Percentiles rank a stretch among this genome's conserved stretches.
These are phyloP conservation scores for Cyclanthera cordifolia DNA, from an alignment of 306 rosid genomes.

Conservation along the genomic window DNA sequence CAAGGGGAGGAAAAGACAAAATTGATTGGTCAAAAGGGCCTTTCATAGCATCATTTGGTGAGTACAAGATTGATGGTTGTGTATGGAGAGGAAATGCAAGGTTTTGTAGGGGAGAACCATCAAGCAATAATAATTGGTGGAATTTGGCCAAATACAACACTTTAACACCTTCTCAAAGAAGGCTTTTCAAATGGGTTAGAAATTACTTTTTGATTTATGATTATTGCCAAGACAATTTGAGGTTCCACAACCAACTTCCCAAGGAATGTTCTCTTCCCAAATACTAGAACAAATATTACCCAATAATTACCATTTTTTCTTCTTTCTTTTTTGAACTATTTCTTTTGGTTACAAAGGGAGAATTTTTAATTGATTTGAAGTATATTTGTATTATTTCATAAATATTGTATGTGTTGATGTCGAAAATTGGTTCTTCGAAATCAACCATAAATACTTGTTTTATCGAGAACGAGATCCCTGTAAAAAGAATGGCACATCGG, in stretches of 20 bases:
- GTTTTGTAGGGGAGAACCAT: constrained; percentile 50
- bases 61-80: constrained; percentile 65
- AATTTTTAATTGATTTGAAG: no score
- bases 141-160: constrained; percentile 36
- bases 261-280: constrained; percentile 79
- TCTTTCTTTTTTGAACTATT: not conserved
- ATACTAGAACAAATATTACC: constrained; percentile 34
- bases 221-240: constrained; percentile 51
- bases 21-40: constrained; percentile 80
- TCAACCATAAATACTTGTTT: no score
- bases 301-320: not conserved
- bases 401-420: no score
- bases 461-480: no score
- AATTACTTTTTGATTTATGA: constrained; percentile 67
- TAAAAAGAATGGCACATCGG: no score
- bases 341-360: no score
- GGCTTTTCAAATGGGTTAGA: constrained; percentile 76
- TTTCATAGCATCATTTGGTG: constrained; percentile 52
- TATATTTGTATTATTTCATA: no score
- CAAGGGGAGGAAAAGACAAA: constrained; percentile 76
- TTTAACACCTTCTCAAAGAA: constrained; percentile 41
- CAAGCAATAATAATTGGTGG: constrained; percentile 69
- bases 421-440: no score
- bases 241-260: constrained; percentile 71
- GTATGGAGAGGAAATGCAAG: constrained; percentile 76